A percentile compares a stretch with the other conserved stretches of the same genome.
phyloP scores from a whole-genome alignment of 2,329 filamentous ascomycete species.

The Orbilia javanica region DNA sequence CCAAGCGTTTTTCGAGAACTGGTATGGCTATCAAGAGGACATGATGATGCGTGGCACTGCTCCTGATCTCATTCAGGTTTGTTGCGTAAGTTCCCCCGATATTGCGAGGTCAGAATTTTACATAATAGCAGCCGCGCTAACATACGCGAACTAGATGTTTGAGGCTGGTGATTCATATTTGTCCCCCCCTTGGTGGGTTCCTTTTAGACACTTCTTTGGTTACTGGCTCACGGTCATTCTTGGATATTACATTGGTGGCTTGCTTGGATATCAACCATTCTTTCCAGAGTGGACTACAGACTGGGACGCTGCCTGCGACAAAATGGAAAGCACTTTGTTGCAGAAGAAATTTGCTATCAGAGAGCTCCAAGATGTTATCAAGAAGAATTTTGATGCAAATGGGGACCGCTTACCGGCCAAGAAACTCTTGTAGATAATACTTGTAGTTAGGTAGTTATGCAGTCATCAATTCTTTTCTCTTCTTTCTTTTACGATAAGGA shows the following conservation, averaged over 20 bases:
- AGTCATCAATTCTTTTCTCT: neutral
- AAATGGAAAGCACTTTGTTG: slow-evolving; percentile 61
- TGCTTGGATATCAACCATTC: slow-evolving; percentile 65
- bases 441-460: neutral
- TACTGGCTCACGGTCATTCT: slow-evolving; percentile 62
- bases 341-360: slow-evolving; percentile 38
- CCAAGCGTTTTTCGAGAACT: slow-evolving; percentile 65
- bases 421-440: neutral
- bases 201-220: slow-evolving; percentile 62
- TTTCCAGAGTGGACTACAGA: slow-evolving; percentile 65
- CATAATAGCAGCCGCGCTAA: neutral
- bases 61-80: slow-evolving; percentile 63
- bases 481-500: neutral
- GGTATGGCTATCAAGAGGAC: slow-evolving; percentile 65
- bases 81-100: slow-evolving; percentile 61
- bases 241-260: slow-evolving; percentile 64
- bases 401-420: neutral
- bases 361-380: slow-evolving; percentile 15
- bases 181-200: slow-evolving; percentile 63
- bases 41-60: slow-evolving; percentile 61
- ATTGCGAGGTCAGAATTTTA: neutral
- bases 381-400: slow-evolving; percentile 34
- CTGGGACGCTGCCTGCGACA: slow-evolving; percentile 64
- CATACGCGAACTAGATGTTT: slow-evolving; percentile 61
- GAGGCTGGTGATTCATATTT: slow-evolving; percentile 63